Evolutionary conservation across 2,329 filamentous ascomycete genomes (phyloP), one percentile per base, ranked within the genome.

Genomic region (Hypoxylon sp.): DNA sequence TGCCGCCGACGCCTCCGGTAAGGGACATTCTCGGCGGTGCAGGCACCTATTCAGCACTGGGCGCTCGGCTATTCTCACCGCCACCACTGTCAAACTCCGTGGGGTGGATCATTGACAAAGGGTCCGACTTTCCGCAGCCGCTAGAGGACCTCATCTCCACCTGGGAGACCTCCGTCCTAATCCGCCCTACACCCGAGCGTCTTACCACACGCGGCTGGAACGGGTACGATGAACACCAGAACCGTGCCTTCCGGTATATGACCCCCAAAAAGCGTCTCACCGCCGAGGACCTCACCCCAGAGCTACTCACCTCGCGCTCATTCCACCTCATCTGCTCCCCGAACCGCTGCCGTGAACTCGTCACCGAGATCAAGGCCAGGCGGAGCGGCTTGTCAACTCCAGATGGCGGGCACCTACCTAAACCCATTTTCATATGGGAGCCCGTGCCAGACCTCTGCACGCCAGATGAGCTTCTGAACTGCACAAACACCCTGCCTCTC

Each of bases 141-240:
- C 83, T 97, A 55, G 85, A 86, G 50, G 75, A 83, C 1, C 82
- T 87, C 45, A 89, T 99, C 70, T 80, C 85, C 12, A 84, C 87
- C 45, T 97, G 96, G 94, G 80, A 88, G 14, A 97, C 94, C 1
- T 87, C 87, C 5, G 91, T 88, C 19, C 74, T 93, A 14, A 81
- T 96, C 69, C 87, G 94, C 56, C 81, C 87, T 51, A 89, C 91
- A 57, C 82, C 83, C 1, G 78, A 84, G 5, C 88, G 92, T 23
- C 83, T 92, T 52, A 98, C 95, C 2, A 99, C 96, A 0, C 88
- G 93, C 47, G 94, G 91, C 47, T 97, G 93, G 93, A 98, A 98
- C 77, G 92, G 92, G 52, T 98, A 98, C 76, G 88, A 90, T 37
- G 85, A 87, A 30, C 88, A 88, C 63, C 87, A 92, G 76, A 86